phyloP scores from a whole-genome alignment of 2,329 filamentous ascomycete genomes.

The Onygenales sp. region DNA sequence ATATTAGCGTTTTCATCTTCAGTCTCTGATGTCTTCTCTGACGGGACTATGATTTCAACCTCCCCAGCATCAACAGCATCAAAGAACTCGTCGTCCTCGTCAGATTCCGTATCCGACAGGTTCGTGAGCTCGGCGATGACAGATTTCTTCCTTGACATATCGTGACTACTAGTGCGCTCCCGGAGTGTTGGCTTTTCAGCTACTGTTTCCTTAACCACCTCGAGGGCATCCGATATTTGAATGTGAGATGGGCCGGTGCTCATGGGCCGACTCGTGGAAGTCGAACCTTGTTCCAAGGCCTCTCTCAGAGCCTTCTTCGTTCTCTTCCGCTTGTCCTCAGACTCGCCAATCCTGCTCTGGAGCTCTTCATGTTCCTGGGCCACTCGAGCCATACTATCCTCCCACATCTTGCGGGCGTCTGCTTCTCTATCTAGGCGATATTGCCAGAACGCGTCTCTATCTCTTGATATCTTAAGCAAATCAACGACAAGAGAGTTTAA shows the following conservation, averaged over 20 bases:
- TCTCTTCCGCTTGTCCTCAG: conserved; percentile 78
- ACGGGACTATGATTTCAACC: conserved; percentile 46
- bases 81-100: conserved; percentile 89
- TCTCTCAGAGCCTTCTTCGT: conserved; percentile 86
- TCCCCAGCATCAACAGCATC: conserved; percentile 92
- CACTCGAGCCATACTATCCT: conserved; percentile 98
- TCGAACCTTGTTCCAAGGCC: conserved; percentile 55
- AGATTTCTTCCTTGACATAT: conserved; percentile 48
- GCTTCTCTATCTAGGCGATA: conserved; percentile 85
- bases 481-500: conserved; percentile 77
- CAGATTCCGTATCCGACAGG: conserved; percentile 64
- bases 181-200: conserved; percentile 18
- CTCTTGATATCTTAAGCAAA: conserved; percentile 80
- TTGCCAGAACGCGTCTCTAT: conserved; percentile 95
- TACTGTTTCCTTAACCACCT: conserved; percentile 28
- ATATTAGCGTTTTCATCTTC: conserved; percentile 29
- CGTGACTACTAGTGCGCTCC: conserved; percentile 7
- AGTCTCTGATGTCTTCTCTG: conserved; percentile 40
- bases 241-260: conserved; percentile 20
- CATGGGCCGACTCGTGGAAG: conserved; percentile 29
- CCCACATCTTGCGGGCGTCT: conserved; percentile 91
- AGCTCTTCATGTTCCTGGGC: conserved; percentile 88
- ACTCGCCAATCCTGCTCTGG: conserved; percentile 77
- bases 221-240: conserved; percentile 25
- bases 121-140: conserved; percentile 60